A percentile compares a stretch with the other conserved stretches of the same genome.
Evolutionary conservation across 352 stramenopile genomes (phyloP).

Genomic region (Phytopythium aichiense): DNA sequence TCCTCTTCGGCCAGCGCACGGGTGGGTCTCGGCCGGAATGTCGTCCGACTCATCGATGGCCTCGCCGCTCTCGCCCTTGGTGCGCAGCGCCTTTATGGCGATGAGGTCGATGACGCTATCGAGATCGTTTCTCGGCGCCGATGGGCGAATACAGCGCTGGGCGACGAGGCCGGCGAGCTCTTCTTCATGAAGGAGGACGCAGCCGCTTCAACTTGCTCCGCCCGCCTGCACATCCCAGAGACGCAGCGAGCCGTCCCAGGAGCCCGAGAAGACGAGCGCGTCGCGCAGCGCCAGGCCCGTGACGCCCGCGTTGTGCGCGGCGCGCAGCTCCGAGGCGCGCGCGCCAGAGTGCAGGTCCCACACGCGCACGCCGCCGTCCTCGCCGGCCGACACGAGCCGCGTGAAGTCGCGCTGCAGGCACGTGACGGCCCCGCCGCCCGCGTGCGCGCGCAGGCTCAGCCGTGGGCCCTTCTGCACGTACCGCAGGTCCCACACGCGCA

Average conservation of each 20-base stretch:
- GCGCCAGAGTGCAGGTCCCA: conserved; percentile 81
- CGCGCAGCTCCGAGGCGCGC: conserved; percentile 48
- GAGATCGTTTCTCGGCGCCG: too few relatives aligned
- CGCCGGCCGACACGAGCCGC: conserved; percentile 69
- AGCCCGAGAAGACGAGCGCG: conserved; percentile 61
- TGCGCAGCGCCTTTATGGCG: too few relatives aligned
- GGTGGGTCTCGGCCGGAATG: too few relatives aligned
- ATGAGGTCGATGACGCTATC: too few relatives aligned
- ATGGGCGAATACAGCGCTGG: too few relatives aligned
- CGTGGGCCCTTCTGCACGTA: conserved; percentile 66
- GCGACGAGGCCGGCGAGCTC: too few relatives aligned
- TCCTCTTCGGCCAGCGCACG: too few relatives aligned
- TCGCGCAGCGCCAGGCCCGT: conserved; percentile 59
- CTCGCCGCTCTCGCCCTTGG: too few relatives aligned
- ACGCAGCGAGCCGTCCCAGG: conserved; percentile 70
- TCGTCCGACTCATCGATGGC: too few relatives aligned
- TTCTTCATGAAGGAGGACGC: background rate
- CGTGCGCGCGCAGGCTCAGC: conserved; percentile 49
- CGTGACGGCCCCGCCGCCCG: conserved; percentile 34
- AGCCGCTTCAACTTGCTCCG: background rate
- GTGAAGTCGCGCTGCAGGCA: conserved; percentile 78
- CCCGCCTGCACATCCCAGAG: conserved; percentile 47
- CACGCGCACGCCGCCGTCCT: conserved; percentile 66
- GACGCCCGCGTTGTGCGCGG: conserved; percentile 56
- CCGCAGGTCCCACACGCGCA: conserved; percentile 81